Evolutionary conservation across 2,329 filamentous ascomycete genomes (phyloP), one percentile per base, ranked within the genome.

Genomic region (Claviceps citrina): DNA sequence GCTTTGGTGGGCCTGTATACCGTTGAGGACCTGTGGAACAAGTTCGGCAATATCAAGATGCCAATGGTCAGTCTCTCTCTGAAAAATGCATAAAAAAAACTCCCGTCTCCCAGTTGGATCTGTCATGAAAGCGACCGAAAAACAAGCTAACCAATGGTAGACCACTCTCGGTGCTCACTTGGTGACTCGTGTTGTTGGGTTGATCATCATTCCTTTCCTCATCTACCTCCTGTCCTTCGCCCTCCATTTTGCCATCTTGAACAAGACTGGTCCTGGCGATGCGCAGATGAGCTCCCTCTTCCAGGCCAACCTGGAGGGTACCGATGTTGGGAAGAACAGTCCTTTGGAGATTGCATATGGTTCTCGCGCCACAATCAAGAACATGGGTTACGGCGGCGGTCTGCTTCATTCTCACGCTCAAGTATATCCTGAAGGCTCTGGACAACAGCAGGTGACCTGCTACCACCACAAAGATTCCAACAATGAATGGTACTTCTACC

Each of bases 271-370:
- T 16, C 91, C 93, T 7, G 91, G 91, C 40, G 91, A 98, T 66
- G 91, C 91, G n/a, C 91, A 98, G 64, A 98, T 98, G 91, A 95
- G 87, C 66, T 98, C 91, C 20, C 76, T 98, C 38, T 98, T 98
- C 73, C 91, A 98, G 61, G 91, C 93, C 36, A 98, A 98, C 57
- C 72, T 98, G 28, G 80, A 77, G 52, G 91, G 91, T 20, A 96
- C 89, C 9, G 83, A 93, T 48, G 89, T 98, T 46, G 89, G 89
- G 55, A 86, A 84, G 60, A 82, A 94, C 59, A 95, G 87, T 55
- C 91, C 93, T 18, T 72, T 98, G 13, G 91, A 98, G 57, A 70
- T 98, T 48, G 89, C 86, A 5, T 70, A 82, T 47, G 91, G 93
- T 20, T 98, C 91, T 27, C 78, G 82, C 43, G 83, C 81, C 7